Evolutionary conservation across 2,329 filamentous ascomycete species (phyloP).

Genomic region (Eurotiales sp.): DNA sequence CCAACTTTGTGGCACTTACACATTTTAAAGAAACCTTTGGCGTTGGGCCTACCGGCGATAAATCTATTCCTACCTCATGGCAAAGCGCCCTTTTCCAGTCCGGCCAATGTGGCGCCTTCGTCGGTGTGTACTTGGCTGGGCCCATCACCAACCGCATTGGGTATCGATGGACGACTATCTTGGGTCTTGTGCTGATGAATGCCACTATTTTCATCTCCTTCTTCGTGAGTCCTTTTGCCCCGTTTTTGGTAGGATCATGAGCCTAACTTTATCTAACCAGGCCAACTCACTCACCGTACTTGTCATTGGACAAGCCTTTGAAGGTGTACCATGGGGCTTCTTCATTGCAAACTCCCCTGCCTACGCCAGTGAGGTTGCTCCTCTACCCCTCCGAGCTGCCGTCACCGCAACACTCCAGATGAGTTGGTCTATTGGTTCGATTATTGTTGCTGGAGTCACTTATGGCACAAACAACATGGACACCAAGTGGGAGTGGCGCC

Average conservation of each 20-base stretch:
- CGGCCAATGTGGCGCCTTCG: constrained; percentile 57
- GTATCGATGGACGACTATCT: constrained; percentile 58
- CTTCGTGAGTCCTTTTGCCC: constrained; percentile 40
- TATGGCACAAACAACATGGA: constrained; percentile 35
- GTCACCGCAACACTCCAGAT: constrained; percentile 56
- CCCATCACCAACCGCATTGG: constrained; percentile 57
- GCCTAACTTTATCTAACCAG: constrained; percentile 15
- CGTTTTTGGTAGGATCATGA: neutral
- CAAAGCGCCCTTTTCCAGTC: constrained; percentile 55
- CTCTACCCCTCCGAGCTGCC: constrained; percentile 45
- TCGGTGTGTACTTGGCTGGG: constrained; percentile 58
- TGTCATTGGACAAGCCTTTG: constrained; percentile 26
- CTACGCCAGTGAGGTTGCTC: constrained; percentile 51
- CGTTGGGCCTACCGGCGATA: constrained; percentile 20
- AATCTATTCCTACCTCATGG: constrained; percentile 41
- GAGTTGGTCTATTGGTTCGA: constrained; percentile 56
- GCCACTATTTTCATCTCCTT: constrained; percentile 59
- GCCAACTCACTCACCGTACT: constrained; percentile 43
- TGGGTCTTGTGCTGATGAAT: constrained; percentile 55
- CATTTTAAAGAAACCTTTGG: constrained; percentile 40
- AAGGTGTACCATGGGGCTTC: constrained; percentile 46
- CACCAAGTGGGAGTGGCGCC: constrained; percentile 49
- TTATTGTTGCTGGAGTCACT: constrained; percentile 49
- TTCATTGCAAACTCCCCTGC: constrained; percentile 53
- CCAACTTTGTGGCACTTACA: constrained; percentile 44